Conservation (phyloP, 179 eudicot species). For the Corrigiola litoralis region DNA sequence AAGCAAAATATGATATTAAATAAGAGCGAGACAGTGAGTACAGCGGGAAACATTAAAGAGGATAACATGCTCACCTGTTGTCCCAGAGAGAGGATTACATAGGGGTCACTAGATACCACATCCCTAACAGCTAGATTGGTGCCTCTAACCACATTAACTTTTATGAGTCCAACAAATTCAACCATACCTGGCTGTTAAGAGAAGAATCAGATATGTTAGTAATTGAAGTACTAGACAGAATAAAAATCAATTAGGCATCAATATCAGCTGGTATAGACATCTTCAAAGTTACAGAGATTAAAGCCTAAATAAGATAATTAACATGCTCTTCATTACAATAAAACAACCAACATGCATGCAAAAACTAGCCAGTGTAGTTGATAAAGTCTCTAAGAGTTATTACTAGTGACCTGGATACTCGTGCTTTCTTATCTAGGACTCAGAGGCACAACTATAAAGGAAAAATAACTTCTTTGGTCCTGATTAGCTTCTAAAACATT, state of each 20-base stretch:
- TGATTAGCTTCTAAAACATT: too few species aligned
- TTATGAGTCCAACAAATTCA: constrained; percentile 87
- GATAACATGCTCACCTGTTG: constrained; percentile 59
- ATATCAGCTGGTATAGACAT: too few species aligned
- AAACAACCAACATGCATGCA: not conserved
- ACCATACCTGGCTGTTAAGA: constrained; percentile 86
- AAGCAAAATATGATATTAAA: not conserved
- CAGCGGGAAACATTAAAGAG: not conserved
- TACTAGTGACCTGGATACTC: too few species aligned
- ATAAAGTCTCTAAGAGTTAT: too few species aligned
- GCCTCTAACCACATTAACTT: constrained; percentile 85
- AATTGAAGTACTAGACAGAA: not conserved
- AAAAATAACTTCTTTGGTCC: not conserved
- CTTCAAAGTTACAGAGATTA: not conserved
- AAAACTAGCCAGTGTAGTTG: not conserved
- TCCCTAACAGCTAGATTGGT: constrained; percentile 92
- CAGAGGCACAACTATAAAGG: not conserved
- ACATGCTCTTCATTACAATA: not conserved
- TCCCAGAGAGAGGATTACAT: constrained; percentile 82
- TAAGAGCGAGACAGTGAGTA: too few species aligned
- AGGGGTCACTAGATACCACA: constrained; percentile 89
- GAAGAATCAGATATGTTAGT: constrained; percentile 10
- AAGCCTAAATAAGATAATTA: not conserved
- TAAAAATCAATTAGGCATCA: not conserved
- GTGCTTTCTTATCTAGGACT: not conserved